A percentile compares a stretch with the other conserved stretches of the same genome.
phyloP scores from a whole-genome alignment of 192 early-diverging fungal species.

The Gonapodya sp. region DNA sequence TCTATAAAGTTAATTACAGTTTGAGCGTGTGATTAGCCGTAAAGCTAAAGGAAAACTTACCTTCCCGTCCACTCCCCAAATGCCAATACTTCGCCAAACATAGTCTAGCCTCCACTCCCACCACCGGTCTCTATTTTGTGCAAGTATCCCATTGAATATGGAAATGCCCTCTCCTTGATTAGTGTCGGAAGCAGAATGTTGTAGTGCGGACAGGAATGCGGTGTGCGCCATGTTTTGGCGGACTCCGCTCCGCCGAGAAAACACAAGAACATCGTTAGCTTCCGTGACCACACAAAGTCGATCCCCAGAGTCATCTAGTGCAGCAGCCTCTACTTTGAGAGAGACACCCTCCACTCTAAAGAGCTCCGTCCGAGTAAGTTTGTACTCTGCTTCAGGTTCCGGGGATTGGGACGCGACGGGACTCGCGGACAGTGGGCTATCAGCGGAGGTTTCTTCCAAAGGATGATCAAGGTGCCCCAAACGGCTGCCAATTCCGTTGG shows the following conservation, averaged over 20 bases:
- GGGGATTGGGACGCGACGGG: not conserved
- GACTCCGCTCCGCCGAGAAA: not conserved
- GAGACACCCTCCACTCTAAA: not conserved
- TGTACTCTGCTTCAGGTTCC: not conserved
- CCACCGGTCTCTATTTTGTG: not conserved
- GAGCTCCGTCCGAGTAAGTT: not conserved
- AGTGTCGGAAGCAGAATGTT: not conserved
- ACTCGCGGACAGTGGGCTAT: too few species aligned
- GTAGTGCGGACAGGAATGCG: not conserved
- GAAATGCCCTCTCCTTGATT: not conserved
- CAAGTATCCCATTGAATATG: not conserved
- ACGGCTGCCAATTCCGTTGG: too few species aligned
- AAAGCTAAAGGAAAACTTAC: not conserved
- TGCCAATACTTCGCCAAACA: not conserved
- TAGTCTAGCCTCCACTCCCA: not conserved
- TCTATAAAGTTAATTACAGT: not conserved
- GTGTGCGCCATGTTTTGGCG: not conserved
- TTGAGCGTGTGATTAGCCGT: too few species aligned
- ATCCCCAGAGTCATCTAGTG: not conserved
- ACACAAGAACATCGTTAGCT: not conserved
- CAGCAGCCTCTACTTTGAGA: not conserved
- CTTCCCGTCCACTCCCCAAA: slow-evolving; percentile 1
- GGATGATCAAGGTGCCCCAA: too few species aligned
- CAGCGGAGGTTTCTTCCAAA: too few species aligned
- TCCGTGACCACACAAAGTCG: not conserved